A percentile compares a stretch with the other conserved stretches of the same genome.
Evolutionary conservation across 306 rosid genomes (phyloP).

Genomic region (Ormosia semicastrata): DNA sequence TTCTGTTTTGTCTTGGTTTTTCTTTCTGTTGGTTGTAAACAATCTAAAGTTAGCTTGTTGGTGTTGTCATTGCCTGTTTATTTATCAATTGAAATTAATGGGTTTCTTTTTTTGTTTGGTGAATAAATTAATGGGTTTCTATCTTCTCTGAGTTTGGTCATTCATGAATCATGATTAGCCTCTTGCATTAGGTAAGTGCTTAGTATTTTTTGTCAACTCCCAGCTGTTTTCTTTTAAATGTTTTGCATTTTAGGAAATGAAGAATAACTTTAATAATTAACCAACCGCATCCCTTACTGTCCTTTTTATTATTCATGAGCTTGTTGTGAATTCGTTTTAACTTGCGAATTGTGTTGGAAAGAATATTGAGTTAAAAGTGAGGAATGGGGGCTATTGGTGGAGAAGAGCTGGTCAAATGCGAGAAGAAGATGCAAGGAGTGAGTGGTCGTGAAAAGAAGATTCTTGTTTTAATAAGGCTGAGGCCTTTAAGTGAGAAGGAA

Average conservation of each 20-base stretch:
- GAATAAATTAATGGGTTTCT: too few relatives aligned
- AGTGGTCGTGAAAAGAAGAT: conserved; percentile 89
- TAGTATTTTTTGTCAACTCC: conserved; percentile 33
- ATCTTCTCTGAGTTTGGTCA: conserved; percentile 3
- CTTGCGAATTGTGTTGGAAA: conserved; percentile 32
- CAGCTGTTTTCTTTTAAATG: conserved; percentile 33
- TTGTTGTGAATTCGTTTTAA: conserved; percentile 39
- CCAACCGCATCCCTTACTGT: conserved; percentile 3
- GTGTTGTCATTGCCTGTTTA: conserved; percentile 40
- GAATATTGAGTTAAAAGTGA: conserved; percentile 23
- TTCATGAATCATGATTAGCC: conserved; percentile 38
- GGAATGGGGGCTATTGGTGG: conserved; percentile 86
- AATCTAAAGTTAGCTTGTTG: conserved; percentile 46
- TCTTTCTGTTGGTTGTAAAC: conserved; percentile 46
- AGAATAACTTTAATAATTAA: conserved; percentile 1
- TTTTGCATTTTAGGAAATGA: conserved; percentile 46
- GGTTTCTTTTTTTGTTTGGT: too few relatives aligned
- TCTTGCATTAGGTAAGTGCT: conserved; percentile 37
- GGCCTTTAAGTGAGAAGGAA: conserved; percentile 93
- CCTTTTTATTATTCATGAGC: conserved; percentile 36
- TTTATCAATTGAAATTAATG: conserved; percentile 28
- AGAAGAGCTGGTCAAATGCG: conserved; percentile 82
- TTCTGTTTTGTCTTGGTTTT: conserved; percentile 37
- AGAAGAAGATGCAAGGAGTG: conserved; percentile 68
- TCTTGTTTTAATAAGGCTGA: conserved; percentile 80